A percentile compares a stretch with the other conserved stretches of the same genome.
Evolutionary conservation across 2,329 filamentous ascomycete species (phyloP).

Genomic region (Cladosporium phlei): DNA sequence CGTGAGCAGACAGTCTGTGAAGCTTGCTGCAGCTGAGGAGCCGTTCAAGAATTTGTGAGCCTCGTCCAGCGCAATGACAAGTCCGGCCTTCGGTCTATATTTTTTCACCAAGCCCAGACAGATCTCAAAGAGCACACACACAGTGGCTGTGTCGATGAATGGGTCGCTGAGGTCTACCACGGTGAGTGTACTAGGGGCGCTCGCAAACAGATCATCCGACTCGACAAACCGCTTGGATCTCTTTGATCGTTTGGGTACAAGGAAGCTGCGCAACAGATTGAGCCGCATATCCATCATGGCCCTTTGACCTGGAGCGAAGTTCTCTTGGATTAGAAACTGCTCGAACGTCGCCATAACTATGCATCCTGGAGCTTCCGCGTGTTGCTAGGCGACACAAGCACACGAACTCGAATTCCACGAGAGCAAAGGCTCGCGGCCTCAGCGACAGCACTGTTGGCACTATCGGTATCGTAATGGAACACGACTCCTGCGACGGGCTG

Average conservation of each 20-base stretch:
- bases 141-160: constrained; percentile 61
- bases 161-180: constrained; percentile 62
- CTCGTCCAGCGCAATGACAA: constrained; percentile 67
- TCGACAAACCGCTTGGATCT: no score
- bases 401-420: constrained; percentile 42
- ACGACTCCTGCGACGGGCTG: constrained; percentile 55
- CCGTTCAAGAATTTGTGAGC: constrained; percentile 69
- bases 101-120: constrained; percentile 45
- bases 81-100: constrained; percentile 33
- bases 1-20: constrained; percentile 34
- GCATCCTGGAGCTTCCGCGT: no score
- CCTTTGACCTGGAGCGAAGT: background rate
- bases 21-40: background rate
- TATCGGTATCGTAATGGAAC: constrained; percentile 54
- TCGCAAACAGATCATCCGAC: no score
- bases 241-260: no score
- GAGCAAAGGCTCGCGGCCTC: constrained; percentile 55
- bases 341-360: no score
- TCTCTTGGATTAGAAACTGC: constrained; percentile 26
- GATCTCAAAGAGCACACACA: constrained; percentile 69
- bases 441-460: constrained; percentile 44
- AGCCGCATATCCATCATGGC: background rate
- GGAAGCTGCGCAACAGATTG: constrained; percentile 1
- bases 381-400: constrained; percentile 39
- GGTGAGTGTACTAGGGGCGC: background rate